Evolutionary conservation across 768 basidiomycete genomes (phyloP), one percentile per base, ranked within the genome.

Genomic region (Flagelloscypha sp.): DNA sequence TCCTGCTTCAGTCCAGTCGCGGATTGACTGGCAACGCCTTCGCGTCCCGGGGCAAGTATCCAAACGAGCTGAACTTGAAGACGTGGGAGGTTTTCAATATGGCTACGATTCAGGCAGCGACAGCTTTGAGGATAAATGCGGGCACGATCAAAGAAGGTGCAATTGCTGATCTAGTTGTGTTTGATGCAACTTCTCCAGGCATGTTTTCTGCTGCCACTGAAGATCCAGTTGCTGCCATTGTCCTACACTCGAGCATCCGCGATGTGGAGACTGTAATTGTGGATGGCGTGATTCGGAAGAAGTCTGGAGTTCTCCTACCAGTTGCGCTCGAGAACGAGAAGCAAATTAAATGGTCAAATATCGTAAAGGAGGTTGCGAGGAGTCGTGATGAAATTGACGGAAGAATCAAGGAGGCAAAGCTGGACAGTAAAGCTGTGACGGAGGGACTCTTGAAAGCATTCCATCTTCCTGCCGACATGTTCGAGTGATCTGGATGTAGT

Each of bases 191-290:
- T 30, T 35, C 31, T 15, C 44, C 44, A 0, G 18, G 27, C 3
- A 41, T 45, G 44, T 16, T 41, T 4, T 45, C 40, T 21, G 44
- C 24, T 5, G 44, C 36, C 1, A 40, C 27, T 15, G 36, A 45
- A 17, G 44, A 45, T 15, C 44, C 44, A 7, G 40, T 45, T 23
- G 40, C 44, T 13, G 44, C 40, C 22, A 36, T 45, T 12, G 40
- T 45, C 12, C 5, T 41, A 30, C 40, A 41, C 23, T 31, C 43
- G 22, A 41, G 39, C 4, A 37, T 45, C 24, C 36, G 43, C 7
- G 44, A 45, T 20, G 18, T 45, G 29, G 44, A 45, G 16, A 41
- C 44, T n/a, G 44, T 45, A 9, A 45, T 45, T 24, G 40, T 45
- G 10, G 44, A 41, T 19, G 44, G 44, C 4, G 17, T 22, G 29